phyloP scores from a whole-genome alignment of 495 filamentous ascomycete species.

The Aspergillus sclerotioniger region DNA sequence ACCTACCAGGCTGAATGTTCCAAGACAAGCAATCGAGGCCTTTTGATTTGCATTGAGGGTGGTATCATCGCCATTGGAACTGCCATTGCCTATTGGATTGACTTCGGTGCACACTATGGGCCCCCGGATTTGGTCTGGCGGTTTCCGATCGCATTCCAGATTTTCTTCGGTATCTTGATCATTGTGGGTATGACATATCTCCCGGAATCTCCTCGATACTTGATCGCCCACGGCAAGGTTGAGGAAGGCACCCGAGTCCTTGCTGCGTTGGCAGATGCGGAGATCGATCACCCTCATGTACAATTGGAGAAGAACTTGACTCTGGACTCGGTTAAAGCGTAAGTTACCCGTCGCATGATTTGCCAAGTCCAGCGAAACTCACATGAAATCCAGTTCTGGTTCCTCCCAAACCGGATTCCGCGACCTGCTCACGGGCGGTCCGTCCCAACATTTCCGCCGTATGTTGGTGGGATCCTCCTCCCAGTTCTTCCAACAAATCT shows the following conservation, averaged over 20 bases:
- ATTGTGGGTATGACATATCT: constrained; percentile 55
- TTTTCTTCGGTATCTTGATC: constrained; percentile 62
- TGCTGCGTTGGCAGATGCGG: constrained; percentile 29
- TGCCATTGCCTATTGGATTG: constrained; percentile 73
- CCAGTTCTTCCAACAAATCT: constrained; percentile 69
- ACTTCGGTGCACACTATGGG: constrained; percentile 62
- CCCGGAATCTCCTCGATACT: constrained; percentile 70
- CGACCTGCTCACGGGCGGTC: constrained; percentile 28
- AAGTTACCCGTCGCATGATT: constrained; percentile 16
- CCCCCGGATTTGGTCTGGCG: constrained; percentile 40
- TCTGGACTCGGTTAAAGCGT: constrained; percentile 64
- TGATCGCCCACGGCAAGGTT: constrained; percentile 56
- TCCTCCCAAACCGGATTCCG: constrained; percentile 26
- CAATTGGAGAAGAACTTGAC: constrained; percentile 57
- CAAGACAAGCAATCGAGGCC: constrained; percentile 63
- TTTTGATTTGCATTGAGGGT: constrained; percentile 74
- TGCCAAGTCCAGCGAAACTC: constrained; percentile 26
- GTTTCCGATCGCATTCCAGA: constrained; percentile 71
- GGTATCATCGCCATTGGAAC: constrained; percentile 67
- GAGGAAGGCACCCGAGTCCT: constrained; percentile 51
- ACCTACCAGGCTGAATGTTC: constrained; percentile 70
- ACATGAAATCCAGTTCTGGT: constrained; percentile 7
- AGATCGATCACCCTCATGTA: constrained; percentile 11
- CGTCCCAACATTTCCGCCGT: constrained; percentile 33
- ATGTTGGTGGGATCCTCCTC: constrained; percentile 31